phyloP scores from a whole-genome alignment of 1,284 basidiomycete species.

The Afroboletus lepidellus region DNA sequence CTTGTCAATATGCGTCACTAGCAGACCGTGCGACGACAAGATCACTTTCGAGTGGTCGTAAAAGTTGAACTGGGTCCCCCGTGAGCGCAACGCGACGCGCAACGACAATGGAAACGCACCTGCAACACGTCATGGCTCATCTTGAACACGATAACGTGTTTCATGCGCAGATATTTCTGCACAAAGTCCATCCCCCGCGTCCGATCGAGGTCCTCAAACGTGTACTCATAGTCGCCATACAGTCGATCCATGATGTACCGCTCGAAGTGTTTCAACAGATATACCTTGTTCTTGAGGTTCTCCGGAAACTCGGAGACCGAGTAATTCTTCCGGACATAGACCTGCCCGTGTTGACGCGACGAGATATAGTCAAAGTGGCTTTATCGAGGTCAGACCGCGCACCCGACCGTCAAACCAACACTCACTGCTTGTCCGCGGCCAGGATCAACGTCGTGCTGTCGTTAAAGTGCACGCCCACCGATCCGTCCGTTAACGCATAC shows the following conservation, averaged over 20 bases:
- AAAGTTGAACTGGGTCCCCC: conserved; percentile 84
- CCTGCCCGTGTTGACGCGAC: conserved; percentile 58
- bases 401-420: not conserved
- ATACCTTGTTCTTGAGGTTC: conserved; percentile 84
- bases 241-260: conserved; percentile 88
- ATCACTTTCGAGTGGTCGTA: conserved; percentile 97
- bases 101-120: conserved; percentile 44
- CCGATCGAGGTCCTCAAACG: conserved; percentile 67
- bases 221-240: conserved; percentile 79
- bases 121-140: conserved; percentile 92
- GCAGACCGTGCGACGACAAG: conserved; percentile 74
- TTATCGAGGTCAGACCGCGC: conserved; percentile 6
- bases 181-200: conserved; percentile 91
- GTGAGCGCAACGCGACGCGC: not conserved
- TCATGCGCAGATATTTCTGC: conserved; percentile 94
- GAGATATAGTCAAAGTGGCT: conserved; percentile 87
- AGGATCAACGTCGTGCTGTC: conserved; percentile 88
- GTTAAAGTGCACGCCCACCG: conserved; percentile 94
- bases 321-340: conserved; percentile 68
- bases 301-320: conserved; percentile 65
- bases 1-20: conserved; percentile 89
- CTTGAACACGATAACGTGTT: conserved; percentile 95
- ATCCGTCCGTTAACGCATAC: conserved; percentile 93
- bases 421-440: conserved; percentile 80
- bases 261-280: conserved; percentile 90